These are phyloP conservation scores for Pilatotrama ljubarskyi DNA, from an alignment of 768 basidiomycete species.

Conservation along the genomic window DNA sequence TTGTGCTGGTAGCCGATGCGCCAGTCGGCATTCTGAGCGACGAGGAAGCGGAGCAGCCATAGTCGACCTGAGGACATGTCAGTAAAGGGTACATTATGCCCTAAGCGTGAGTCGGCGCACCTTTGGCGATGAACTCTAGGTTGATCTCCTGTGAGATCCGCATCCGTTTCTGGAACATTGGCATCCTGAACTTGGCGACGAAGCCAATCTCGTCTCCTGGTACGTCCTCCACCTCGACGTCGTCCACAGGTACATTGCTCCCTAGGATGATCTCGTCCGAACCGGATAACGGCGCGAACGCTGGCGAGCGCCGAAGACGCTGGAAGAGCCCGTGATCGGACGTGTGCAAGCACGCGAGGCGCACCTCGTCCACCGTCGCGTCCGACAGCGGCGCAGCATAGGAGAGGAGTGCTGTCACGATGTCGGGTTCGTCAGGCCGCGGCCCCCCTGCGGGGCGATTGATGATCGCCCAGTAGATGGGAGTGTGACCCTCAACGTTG, in stretches of 20 bases:
- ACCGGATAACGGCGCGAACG: constrained; percentile 52
- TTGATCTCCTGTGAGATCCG: constrained; percentile 52
- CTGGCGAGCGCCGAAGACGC: constrained; percentile 51
- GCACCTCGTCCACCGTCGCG: constrained; percentile 57
- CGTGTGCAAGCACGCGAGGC: constrained; percentile 63
- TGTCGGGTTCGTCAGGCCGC: constrained; percentile 23
- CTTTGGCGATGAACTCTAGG: constrained; percentile 52
- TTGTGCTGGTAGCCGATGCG: neutral
- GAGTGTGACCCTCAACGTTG: constrained; percentile 63
- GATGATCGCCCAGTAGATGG: constrained; percentile 74
- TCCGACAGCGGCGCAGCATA: constrained; percentile 47
- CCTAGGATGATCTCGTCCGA: constrained; percentile 49
- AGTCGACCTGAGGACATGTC: constrained; percentile 45
- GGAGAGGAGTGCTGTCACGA: constrained; percentile 53
- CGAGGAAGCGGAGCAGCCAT: constrained; percentile 52
- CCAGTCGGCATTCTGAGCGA: constrained; percentile 15
- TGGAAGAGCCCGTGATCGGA: constrained; percentile 65
- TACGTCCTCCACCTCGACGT: constrained; percentile 54
- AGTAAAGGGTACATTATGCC: neutral
- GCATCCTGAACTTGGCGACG: constrained; percentile 49
- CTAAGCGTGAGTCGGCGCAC: constrained; percentile 29
- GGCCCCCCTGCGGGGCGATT: constrained; percentile 44
- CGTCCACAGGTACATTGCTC: constrained; percentile 39
- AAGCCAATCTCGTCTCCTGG: constrained; percentile 54
- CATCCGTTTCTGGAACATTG: constrained; percentile 74